Conservation (phyloP, 2,329 filamentous ascomycete genomes). For the Sclerotinia sclerotiorum region DNA sequence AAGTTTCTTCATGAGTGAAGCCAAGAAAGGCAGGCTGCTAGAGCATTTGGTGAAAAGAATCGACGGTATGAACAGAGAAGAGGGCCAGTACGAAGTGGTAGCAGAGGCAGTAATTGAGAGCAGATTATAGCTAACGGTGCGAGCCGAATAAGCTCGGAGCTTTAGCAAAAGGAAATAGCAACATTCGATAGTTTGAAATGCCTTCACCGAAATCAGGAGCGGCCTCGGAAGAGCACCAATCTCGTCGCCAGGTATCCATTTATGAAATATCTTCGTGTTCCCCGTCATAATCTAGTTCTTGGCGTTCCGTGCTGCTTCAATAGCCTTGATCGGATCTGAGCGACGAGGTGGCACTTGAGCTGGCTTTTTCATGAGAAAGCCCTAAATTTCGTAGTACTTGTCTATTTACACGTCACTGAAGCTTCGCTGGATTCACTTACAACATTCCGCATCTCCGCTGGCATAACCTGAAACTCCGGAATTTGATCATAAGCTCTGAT, state of each 20-base stretch:
- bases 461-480: not conserved
- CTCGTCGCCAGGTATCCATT: not conserved
- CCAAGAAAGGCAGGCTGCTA: no score
- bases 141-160: not conserved
- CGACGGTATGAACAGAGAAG: not conserved
- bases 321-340: not conserved
- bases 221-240: not conserved
- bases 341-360: not conserved
- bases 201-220: no score
- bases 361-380: not conserved
- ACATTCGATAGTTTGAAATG: not conserved
- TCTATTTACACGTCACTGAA: not conserved
- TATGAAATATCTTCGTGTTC: not conserved
- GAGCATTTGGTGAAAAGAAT: not conserved
- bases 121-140: not conserved
- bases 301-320: not conserved
- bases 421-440: not conserved
- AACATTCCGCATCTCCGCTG: not conserved
- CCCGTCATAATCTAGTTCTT: not conserved
- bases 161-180: not conserved
- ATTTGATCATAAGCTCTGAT: not conserved
- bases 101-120: not conserved
- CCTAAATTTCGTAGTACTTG: not conserved
- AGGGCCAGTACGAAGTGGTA: not conserved
- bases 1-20: not conserved